Percentiles rank a stretch among this genome's conserved stretches.
Evolutionary conservation across 2,329 filamentous ascomycete genomes (phyloP).

Genomic region (Sordariomycetes sp.): DNA sequence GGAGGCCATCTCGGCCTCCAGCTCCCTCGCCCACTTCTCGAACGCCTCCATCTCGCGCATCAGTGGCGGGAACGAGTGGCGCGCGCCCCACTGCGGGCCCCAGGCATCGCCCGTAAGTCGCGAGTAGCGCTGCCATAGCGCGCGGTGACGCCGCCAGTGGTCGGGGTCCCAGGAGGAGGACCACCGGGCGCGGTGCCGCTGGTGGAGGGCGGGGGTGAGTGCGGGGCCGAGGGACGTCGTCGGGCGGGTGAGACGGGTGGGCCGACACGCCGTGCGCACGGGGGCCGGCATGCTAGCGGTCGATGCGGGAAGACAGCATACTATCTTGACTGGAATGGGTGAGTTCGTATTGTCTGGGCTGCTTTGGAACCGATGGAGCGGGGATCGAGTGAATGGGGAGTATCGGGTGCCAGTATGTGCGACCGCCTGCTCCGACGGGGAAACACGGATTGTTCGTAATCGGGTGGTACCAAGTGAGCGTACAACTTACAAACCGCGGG

Average conservation of each 20-base stretch:
- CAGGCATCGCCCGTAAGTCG: background rate
- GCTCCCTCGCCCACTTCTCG: background rate
- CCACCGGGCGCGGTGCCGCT: slow-evolving; percentile 1
- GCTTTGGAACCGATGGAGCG: background rate
- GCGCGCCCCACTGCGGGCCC: background rate
- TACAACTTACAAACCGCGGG: background rate
- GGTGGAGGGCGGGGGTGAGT: background rate
- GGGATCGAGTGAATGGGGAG: background rate
- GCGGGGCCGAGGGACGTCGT: background rate
- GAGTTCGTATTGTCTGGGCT: background rate
- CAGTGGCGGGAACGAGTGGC: background rate
- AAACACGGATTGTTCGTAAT: background rate
- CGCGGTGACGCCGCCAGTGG: background rate
- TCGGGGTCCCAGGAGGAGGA: slow-evolving; percentile 1
- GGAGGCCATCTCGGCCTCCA: background rate
- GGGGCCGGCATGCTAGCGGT: slow-evolving; percentile 3
- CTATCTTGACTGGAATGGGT: background rate
- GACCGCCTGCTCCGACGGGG: background rate
- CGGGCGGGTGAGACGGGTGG: background rate
- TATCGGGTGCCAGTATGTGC: background rate
- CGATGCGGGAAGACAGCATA: background rate
- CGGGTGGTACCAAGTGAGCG: background rate
- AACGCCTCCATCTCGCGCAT: background rate
- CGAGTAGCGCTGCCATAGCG: background rate
- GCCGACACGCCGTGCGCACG: background rate